Evolutionary conservation across 1,139 yeast genomes (phyloP).

Genomic region (Eremothecium cymbalariae): DNA sequence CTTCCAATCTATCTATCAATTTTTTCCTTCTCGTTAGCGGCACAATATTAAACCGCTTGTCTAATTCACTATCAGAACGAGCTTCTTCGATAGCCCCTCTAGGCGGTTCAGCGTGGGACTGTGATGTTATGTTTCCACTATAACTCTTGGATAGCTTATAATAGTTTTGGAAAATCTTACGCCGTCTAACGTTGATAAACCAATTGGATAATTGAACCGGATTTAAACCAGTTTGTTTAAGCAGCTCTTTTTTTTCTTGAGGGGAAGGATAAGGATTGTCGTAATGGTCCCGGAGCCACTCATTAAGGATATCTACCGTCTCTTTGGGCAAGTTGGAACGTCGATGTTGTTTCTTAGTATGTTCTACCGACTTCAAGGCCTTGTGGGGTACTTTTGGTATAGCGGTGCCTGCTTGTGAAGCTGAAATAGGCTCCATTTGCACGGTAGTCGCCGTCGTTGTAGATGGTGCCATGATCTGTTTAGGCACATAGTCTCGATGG

Average conservation of each 20-base stretch:
- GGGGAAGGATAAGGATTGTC: conserved; percentile 94
- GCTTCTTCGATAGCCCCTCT: conserved; percentile 9
- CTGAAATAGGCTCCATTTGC: too few species aligned
- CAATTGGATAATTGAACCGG: conserved; percentile 90
- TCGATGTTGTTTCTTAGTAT: conserved; percentile 7
- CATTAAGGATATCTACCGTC: conserved; percentile 70
- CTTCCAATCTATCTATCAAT: conserved; percentile 35
- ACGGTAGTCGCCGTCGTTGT: too few species aligned
- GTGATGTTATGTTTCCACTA: conserved; percentile 10
- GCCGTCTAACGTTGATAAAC: conserved; percentile 92
- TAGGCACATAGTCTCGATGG: too few species aligned
- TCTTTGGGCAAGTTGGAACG: conserved; percentile 83
- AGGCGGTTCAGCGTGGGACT: conserved; percentile 12
- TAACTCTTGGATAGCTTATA: conserved; percentile 26
- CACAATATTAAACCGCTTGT: conserved; percentile 20
- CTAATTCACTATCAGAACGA: conserved; percentile 20
- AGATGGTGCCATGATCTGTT: too few species aligned
- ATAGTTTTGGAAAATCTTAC: conserved; percentile 47
- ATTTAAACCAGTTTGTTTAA: conserved; percentile 77
- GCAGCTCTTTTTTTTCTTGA: conserved; percentile 73
- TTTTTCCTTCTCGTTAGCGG: conserved; percentile 33
- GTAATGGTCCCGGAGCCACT: conserved; percentile 78
- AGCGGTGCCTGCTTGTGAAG: too few species aligned
- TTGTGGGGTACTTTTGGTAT: too few species aligned
- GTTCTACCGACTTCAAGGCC: too few species aligned